phyloP scores from a whole-genome alignment of 2,329 filamentous ascomycete species.

The Pseudopithomyces maydicus region DNA sequence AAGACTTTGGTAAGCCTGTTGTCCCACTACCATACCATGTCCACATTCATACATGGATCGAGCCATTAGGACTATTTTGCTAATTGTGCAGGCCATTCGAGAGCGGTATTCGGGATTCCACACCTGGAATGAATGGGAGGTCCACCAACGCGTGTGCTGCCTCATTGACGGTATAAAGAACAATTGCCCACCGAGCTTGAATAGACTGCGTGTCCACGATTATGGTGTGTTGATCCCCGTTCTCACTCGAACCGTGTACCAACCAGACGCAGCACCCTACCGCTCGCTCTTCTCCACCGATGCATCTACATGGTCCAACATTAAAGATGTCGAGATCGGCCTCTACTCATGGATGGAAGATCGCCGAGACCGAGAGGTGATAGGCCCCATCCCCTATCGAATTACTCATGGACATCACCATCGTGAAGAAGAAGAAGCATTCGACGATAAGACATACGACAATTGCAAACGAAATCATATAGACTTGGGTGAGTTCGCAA shows the following conservation, averaged over 20 bases:
- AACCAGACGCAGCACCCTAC: conserved; percentile 27
- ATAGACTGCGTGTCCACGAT: conserved; percentile 40
- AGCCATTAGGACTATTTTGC: not conserved
- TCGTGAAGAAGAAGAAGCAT: conserved; percentile 41
- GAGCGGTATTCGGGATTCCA: conserved; percentile 42
- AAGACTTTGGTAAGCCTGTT: conserved; percentile 27
- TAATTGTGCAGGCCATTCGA: conserved; percentile 25
- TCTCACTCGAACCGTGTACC: not conserved
- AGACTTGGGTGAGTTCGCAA: conserved; percentile 19
- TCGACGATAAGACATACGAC: conserved; percentile 42
- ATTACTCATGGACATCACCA: conserved; percentile 41
- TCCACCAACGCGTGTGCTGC: conserved; percentile 44
- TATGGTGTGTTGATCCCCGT: conserved; percentile 15
- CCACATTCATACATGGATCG: no score
- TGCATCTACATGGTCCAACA: conserved; percentile 34
- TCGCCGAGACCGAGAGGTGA: conserved; percentile 39
- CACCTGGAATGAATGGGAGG: conserved; percentile 45
- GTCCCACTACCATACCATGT: not conserved
- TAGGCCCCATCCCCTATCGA: conserved; percentile 38
- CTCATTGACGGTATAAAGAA: conserved; percentile 39
- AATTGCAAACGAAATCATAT: conserved; percentile 40
- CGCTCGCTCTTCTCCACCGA: conserved; percentile 41
- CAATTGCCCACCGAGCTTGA: conserved; percentile 37
- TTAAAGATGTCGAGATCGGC: conserved; percentile 39
- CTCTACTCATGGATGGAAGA: conserved; percentile 43